A percentile compares a stretch with the other conserved stretches of the same genome.
These are phyloP conservation scores for Zalaria sp. DNA, from an alignment of 2,329 filamentous ascomycete genomes.

Conservation along the genomic window DNA sequence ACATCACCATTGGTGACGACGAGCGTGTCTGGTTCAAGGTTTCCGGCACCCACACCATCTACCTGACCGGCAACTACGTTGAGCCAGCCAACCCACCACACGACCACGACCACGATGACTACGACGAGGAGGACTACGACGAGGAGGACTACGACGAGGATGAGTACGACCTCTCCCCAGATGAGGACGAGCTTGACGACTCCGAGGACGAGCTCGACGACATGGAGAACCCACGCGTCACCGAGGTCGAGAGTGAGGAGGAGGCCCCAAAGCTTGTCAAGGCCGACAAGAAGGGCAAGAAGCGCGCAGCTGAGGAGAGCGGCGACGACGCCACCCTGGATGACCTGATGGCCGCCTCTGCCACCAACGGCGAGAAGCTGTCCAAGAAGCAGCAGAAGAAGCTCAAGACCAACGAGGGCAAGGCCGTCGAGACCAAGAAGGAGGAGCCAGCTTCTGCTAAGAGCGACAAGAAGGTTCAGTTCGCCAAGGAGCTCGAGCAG, in stretches of 20 bases:
- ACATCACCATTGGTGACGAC: slow-evolving; percentile 79
- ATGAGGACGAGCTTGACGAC: slow-evolving; percentile 58
- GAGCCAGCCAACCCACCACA: slow-evolving; percentile 49
- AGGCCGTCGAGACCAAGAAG: slow-evolving; percentile 53
- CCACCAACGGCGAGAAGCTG: slow-evolving; percentile 55
- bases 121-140: slow-evolving; percentile 40
- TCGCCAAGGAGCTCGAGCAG: slow-evolving; percentile 97
- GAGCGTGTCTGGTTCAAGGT: slow-evolving; percentile 91
- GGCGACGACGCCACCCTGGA: slow-evolving; percentile 56
- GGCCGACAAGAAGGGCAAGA: slow-evolving; percentile 56
- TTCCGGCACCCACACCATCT: slow-evolving; percentile 76
- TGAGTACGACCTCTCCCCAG: slow-evolving; percentile 63
- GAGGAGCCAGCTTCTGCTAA: slow-evolving; percentile 36
- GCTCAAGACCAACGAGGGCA: slow-evolving; percentile 95
- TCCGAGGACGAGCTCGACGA: slow-evolving; percentile 42
- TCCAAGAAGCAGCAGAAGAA: slow-evolving; percentile 98
- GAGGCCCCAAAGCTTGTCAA: slow-evolving; percentile 40
- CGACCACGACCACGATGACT: slow-evolving; percentile 45
- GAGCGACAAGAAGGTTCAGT: slow-evolving; percentile 91
- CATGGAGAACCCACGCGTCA: slow-evolving; percentile 65
- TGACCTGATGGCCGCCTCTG: slow-evolving; percentile 66
- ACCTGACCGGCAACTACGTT: slow-evolving; percentile 93
- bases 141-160: slow-evolving; percentile 40
- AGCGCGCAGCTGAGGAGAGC: slow-evolving; percentile 66
- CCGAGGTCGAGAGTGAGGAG: slow-evolving; percentile 66